Evolutionary conservation across 371 early-diverging fungal species (phyloP).

Genomic region (Saksenaea oblongispora): DNA sequence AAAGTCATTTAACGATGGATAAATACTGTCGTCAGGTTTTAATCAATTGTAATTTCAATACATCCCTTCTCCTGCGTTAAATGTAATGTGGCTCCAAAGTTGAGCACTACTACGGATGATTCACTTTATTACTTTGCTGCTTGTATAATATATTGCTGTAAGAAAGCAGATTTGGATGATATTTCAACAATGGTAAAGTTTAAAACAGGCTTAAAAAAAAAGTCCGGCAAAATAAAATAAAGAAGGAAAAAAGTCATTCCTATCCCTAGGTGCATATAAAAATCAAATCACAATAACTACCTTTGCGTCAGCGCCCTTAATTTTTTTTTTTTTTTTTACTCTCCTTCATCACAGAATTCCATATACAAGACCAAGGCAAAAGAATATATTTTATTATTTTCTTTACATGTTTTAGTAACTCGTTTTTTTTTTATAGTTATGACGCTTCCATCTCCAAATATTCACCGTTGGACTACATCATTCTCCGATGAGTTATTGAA

Average conservation of each 20-base stretch:
- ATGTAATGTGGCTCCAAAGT: not conserved
- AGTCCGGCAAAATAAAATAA: not conserved
- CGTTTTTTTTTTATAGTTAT: too few relatives aligned
- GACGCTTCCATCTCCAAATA: not conserved
- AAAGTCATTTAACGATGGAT: not conserved
- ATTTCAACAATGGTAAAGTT: constrained; percentile 3
- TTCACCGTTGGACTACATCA: not conserved
- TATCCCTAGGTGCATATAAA: not conserved
- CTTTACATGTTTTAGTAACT: not conserved
- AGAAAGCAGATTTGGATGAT: not conserved
- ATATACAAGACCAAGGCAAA: not conserved
- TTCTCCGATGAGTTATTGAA: not conserved
- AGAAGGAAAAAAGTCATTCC: not conserved
- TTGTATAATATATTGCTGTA: not conserved
- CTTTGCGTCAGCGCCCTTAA: not conserved
- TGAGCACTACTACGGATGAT: not conserved
- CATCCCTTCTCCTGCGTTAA: not conserved
- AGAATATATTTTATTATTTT: not conserved
- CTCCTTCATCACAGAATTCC: not conserved
- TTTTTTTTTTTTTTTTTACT: not conserved
- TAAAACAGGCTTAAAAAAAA: not conserved
- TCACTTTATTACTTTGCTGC: not conserved
- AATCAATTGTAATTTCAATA: not conserved
- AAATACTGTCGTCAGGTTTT: not conserved
- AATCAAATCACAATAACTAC: not conserved